A percentile compares a stretch with the other conserved stretches of the same genome.
These are phyloP conservation scores for Pulveroboletus sp. DNA, from an alignment of 768 basidiomycete species.

Conservation along the genomic window DNA sequence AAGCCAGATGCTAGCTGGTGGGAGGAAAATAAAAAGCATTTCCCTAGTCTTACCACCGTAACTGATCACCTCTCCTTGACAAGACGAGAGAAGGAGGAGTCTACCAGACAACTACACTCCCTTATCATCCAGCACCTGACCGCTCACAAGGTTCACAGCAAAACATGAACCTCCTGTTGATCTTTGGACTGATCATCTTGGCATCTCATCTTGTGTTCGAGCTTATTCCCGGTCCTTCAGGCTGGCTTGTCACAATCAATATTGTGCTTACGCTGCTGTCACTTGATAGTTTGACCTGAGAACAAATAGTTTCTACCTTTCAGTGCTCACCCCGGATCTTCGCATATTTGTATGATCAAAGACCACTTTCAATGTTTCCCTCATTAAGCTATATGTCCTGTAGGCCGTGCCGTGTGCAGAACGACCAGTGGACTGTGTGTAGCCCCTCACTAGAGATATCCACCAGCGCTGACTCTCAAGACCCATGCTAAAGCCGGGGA, in stretches of 20 bases:
- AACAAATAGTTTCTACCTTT: background rate
- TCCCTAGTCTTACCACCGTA: conserved; percentile 10
- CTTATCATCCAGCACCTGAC: conserved; percentile 15
- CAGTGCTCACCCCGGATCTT: background rate
- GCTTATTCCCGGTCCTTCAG: background rate
- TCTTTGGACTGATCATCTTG: background rate
- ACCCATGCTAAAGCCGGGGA: background rate
- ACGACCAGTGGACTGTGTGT: background rate
- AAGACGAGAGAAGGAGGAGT: conserved; percentile 13
- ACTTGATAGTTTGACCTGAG: background rate
- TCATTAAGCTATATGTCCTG: background rate
- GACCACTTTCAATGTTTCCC: background rate
- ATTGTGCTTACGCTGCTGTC: no score
- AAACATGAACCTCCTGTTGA: background rate
- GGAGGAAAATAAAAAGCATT: conserved; percentile 20
- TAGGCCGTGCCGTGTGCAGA: background rate
- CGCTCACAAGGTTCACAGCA: background rate
- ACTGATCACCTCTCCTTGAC: conserved; percentile 20
- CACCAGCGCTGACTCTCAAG: background rate
- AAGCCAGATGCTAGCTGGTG: conserved; percentile 19
- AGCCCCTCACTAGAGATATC: background rate
- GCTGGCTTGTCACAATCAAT: no score
- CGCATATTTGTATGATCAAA: background rate
- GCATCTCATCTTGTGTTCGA: background rate
- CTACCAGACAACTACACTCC: conserved; percentile 15